phyloP scores from a whole-genome alignment of 805 yeast species.

The Kazachstania martiniae region DNA sequence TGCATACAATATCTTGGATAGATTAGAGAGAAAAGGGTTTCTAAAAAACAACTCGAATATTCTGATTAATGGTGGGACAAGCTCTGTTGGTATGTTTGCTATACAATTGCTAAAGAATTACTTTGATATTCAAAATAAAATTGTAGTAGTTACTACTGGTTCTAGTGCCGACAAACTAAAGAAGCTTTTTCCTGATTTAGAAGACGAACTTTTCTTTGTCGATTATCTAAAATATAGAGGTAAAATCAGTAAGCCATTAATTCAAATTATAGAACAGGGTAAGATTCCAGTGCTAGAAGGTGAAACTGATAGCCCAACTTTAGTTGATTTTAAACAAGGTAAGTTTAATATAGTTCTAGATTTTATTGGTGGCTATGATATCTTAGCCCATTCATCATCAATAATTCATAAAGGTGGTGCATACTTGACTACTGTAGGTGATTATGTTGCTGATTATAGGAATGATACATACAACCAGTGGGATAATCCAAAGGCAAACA shows the following conservation, averaged over 20 bases:
- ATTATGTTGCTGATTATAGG: slow-evolving; percentile 33
- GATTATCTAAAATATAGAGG: slow-evolving; percentile 26
- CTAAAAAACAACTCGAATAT: slow-evolving; percentile 37
- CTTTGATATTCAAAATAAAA: slow-evolving; percentile 36
- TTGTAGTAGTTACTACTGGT: slow-evolving; percentile 51
- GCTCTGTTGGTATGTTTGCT: slow-evolving; percentile 58
- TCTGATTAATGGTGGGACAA: slow-evolving; percentile 65
- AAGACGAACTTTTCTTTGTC: slow-evolving; percentile 31
- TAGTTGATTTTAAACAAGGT: slow-evolving; percentile 27
- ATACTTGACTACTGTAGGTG: slow-evolving; percentile 57
- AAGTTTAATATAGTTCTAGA: slow-evolving; percentile 61
- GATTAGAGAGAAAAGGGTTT: slow-evolving; percentile 15
- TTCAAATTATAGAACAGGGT: slow-evolving; percentile 25
- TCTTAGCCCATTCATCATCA: slow-evolving; percentile 33
- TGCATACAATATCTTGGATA: slow-evolving; percentile 39
- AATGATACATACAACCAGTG: slow-evolving; percentile 28
- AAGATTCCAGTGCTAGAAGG: slow-evolving; percentile 26
- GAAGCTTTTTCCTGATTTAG: slow-evolving; percentile 30
- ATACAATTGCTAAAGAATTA: slow-evolving; percentile 47
- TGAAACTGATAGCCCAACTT: slow-evolving; percentile 16
- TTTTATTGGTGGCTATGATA: slow-evolving; percentile 55
- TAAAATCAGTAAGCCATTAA: slow-evolving; percentile 23
- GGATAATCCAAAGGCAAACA: slow-evolving; percentile 28
- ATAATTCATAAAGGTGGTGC: slow-evolving; percentile 40
- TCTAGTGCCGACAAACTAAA: slow-evolving; percentile 36